phyloP scores from a whole-genome alignment of 2,329 filamentous ascomycete genomes.

The Alternaria sp. region DNA sequence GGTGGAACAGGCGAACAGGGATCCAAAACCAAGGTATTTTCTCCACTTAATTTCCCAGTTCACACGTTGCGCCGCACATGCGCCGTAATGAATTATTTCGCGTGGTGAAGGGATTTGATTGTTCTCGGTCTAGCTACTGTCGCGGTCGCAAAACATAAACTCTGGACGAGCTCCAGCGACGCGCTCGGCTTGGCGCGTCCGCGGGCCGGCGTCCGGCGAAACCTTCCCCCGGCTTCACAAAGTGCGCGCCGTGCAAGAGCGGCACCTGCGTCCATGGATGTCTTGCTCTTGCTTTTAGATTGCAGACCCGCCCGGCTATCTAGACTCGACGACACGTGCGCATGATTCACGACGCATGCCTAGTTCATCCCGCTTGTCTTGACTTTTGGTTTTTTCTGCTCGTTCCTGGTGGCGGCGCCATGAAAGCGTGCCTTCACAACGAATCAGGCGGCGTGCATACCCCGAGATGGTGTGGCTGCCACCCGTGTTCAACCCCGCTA shows the following conservation, averaged over 20 bases:
- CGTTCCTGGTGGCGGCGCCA: conserved; percentile 12
- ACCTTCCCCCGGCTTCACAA: conserved; percentile 1
- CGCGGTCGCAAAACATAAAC: conserved; percentile 24
- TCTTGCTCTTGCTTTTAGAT: not conserved
- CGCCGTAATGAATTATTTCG: not conserved
- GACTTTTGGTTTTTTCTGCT: conserved; percentile 7
- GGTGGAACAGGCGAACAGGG: conserved; percentile 1
- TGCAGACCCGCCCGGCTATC: conserved; percentile 4
- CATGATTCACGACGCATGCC: conserved; percentile 8
- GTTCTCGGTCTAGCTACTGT: conserved; percentile 5
- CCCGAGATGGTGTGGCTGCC: conserved; percentile 5
- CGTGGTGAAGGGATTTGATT: not conserved
- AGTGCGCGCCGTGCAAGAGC: not conserved
- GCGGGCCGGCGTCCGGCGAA: not conserved
- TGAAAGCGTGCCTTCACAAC: not conserved
- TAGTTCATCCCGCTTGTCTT: not conserved
- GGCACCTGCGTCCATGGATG: not conserved
- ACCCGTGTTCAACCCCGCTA: conserved; percentile 1
- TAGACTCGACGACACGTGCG: conserved; percentile 3
- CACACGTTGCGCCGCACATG: not conserved
- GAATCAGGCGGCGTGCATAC: conserved; percentile 10
- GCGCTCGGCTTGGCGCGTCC: conserved; percentile 23
- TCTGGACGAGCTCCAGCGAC: conserved; percentile 23
- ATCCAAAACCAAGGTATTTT: conserved; percentile 11
- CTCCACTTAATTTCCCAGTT: not conserved